A percentile compares a stretch with the other conserved stretches of the same genome.
phyloP scores from a whole-genome alignment of 176 grass and related monocot genomes.

The Carex cristatella region DNA sequence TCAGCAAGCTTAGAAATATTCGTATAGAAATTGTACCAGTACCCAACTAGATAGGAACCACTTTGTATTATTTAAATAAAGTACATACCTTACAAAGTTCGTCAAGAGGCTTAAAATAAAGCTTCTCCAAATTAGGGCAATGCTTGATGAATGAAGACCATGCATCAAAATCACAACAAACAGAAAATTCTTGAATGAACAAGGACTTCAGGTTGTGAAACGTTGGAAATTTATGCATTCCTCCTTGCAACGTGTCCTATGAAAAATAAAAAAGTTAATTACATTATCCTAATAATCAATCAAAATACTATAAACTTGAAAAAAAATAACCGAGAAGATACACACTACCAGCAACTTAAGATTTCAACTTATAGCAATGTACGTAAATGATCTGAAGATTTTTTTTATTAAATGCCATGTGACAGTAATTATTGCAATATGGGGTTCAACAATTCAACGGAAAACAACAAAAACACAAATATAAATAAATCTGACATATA shows the following conservation, averaged over 20 bases:
- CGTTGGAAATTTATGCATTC: not conserved
- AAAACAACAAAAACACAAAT: no score
- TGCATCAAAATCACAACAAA: not conserved
- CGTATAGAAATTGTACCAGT: not conserved
- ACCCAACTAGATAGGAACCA: not conserved
- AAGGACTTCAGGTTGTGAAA: not conserved
- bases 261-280: not conserved
- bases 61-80: not conserved
- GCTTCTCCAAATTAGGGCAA: not conserved
- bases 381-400: no score
- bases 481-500: no score
- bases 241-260: not conserved
- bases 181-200: not conserved
- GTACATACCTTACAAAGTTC: not conserved
- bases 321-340: no score
- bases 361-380: no score
- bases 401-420: no score
- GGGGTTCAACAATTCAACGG: no score
- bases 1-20: not conserved
- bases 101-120: no score
- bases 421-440: no score
- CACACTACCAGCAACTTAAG: no score
- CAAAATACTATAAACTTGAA: not conserved
- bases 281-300: not conserved
- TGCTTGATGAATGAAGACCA: not conserved